phyloP scores from a whole-genome alignment of 2,329 filamentous ascomycete genomes.

The Penicillium janthinellum region DNA sequence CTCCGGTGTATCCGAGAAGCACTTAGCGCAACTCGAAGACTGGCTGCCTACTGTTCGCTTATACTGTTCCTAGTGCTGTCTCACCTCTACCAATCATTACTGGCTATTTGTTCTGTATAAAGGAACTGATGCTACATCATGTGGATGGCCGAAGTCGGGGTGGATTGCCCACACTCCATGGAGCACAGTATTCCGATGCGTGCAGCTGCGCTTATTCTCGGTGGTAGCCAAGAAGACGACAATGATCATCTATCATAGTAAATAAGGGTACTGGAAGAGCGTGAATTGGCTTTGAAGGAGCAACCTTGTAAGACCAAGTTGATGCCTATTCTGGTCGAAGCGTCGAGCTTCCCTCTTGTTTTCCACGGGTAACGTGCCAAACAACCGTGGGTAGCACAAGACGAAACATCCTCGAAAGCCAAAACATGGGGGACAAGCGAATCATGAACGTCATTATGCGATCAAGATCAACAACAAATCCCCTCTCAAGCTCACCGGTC shows the following conservation, averaged over 20 bases:
- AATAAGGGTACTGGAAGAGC: neutral
- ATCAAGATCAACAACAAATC: slow-evolving; percentile 12
- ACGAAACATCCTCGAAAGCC: neutral
- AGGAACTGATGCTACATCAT: neutral
- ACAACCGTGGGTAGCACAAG: neutral
- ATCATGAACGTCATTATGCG: slow-evolving; percentile 19
- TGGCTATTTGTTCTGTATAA: neutral
- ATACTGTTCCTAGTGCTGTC: neutral
- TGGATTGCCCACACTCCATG: neutral
- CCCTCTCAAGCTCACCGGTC: slow-evolving; percentile 19
- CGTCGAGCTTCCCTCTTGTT: neutral
- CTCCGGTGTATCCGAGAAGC: neutral
- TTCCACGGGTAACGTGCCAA: neutral
- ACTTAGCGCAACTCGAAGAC: neutral
- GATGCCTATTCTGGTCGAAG: neutral
- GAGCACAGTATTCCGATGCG: slow-evolving; percentile 2
- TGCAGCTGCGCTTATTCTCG: slow-evolving; percentile 1
- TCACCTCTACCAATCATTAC: neutral
- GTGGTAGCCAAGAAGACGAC: neutral
- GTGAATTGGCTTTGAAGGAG: neutral
- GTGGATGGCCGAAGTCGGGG: neutral
- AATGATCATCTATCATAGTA: neutral
- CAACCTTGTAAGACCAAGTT: too few species aligned
- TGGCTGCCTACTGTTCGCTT: neutral
- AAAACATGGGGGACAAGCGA: slow-evolving; percentile 3